These are phyloP conservation scores for Euclidium syriacum DNA, from an alignment of 345 rosid species.

Conservation along the genomic window DNA sequence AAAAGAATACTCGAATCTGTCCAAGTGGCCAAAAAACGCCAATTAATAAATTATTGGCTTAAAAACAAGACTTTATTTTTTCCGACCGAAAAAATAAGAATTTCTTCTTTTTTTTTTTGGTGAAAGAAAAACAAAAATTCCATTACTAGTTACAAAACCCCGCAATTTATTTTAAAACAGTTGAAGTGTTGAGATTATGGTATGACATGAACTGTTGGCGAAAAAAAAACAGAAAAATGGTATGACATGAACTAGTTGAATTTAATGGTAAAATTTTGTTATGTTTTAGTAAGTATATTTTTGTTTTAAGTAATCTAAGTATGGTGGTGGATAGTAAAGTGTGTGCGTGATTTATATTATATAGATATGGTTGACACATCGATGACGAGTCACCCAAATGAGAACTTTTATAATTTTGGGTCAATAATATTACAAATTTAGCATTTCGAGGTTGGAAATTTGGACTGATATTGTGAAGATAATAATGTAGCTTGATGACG, in stretches of 20 bases:
- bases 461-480: constrained; percentile 13
- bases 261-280: neutral
- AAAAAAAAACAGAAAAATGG: too few species aligned
- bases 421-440: constrained; percentile 26
- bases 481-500: constrained; percentile 6
- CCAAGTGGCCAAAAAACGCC: neutral
- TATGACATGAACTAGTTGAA: neutral
- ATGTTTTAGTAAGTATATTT: neutral
- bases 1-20: neutral
- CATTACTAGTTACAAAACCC: neutral
- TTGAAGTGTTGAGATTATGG: neutral
- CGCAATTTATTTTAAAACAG: neutral
- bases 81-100: too few species aligned
- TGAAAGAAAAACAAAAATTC: neutral
- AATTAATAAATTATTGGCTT: neutral
- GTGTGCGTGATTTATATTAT: neutral
- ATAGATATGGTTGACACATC: constrained; percentile 25
- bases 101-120: too few species aligned
- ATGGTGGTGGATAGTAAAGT: constrained; percentile 1
- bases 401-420: neutral
- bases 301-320: neutral
- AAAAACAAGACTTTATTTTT: too few species aligned
- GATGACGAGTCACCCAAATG: constrained; percentile 8
- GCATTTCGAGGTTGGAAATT: constrained; percentile 25
- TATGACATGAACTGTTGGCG: neutral